Evolutionary conservation across 305 asterid genomes (phyloP).

Genomic region (Ilex paraguariensis): DNA sequence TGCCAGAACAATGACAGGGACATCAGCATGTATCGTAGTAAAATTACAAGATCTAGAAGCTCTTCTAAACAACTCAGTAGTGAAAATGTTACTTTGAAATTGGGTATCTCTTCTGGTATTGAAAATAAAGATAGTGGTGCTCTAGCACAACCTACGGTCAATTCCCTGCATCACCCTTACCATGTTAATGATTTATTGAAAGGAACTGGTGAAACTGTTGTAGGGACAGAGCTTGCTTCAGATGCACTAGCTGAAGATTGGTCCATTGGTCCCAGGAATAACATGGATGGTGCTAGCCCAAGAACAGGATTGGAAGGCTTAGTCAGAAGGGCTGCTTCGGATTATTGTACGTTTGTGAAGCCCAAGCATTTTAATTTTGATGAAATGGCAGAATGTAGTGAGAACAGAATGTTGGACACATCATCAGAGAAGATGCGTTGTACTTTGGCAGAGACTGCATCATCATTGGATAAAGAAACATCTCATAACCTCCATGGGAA

Average conservation of each 20-base stretch:
- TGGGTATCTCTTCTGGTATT: constrained; percentile 22
- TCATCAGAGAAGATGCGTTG: too few species aligned
- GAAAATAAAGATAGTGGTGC: constrained; percentile 26
- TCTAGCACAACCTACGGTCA: constrained; percentile 25
- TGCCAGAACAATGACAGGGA: constrained; percentile 28
- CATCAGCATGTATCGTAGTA: constrained; percentile 18
- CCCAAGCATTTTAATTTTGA: constrained; percentile 46
- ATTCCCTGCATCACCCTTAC: constrained; percentile 27
- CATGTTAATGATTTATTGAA: constrained; percentile 23
- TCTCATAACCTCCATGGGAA: too few species aligned
- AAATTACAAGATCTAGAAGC: constrained; percentile 28
- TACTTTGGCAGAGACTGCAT: too few species aligned
- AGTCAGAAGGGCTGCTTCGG: constrained; percentile 29
- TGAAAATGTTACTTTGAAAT: constrained; percentile 23
- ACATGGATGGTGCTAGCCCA: not conserved
- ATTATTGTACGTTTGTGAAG: constrained; percentile 33
- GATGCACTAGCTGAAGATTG: constrained; percentile 14
- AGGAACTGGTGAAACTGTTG: constrained; percentile 23
- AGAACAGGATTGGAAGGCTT: constrained; percentile 15
- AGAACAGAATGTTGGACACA: not conserved
- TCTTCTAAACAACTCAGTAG: constrained; percentile 11
- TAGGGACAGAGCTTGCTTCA: constrained; percentile 23
- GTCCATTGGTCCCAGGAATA: constrained; percentile 19
- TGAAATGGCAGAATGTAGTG: constrained; percentile 32
- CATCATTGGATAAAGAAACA: too few species aligned